Base-by-base conservation (phyloP, 1,284 basidiomycete genomes). In the Cutaneotrichosporon dermatis region DNA sequence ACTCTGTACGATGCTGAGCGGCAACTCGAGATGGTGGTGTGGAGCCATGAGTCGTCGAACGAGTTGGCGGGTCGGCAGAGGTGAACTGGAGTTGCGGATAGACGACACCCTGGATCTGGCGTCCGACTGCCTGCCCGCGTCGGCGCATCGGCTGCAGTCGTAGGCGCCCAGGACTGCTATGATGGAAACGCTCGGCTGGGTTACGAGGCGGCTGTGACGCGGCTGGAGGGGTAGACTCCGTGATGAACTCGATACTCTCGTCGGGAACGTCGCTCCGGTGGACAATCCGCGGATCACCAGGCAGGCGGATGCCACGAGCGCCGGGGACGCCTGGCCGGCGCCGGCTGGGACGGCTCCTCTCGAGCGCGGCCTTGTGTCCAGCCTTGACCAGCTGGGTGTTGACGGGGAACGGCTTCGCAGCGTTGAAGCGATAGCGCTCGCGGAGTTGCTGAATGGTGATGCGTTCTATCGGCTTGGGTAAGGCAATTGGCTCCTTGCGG, bases 231-330 rank as follows among this genome's bases (percentile, higher is more conserved):
- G 10, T 34, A 16, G 36, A 51, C 36, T 37, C 36, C 10, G 49
- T 37, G n/a, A 13, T 41, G 37, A 16, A 7, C 15, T 51, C 45
- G 16, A 55, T 50, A 33, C 39, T 37, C 54, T 48, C 39, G 40
- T 39, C 45, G 13, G 37, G 46, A 8, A 35, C 15, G 55, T 57
- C 35, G 41, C 55, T 57, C 3, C 49, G n/a, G 41, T 57, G 55
- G 13, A 50, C 54, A 13, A 55, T 50, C 6, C 54, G 54, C 1
- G 49, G 55, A 15, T 34, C 34, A 2, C 37, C 41, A 2, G 41
- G 48, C 1, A 37, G 12, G n/a, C 42, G 10, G n/a, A n/a, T 15
- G 1, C 12, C 16, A 4, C 35, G 40, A 4, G 9, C 55, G 12
- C 16, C 48, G n/a, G 15, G 15, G 8, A 13, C 55, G 12, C 16